Percentiles rank a stretch among this genome's conserved stretches.
Evolutionary conservation across 495 filamentous ascomycete genomes (phyloP).

Genomic region (Penicillium odoratum): DNA sequence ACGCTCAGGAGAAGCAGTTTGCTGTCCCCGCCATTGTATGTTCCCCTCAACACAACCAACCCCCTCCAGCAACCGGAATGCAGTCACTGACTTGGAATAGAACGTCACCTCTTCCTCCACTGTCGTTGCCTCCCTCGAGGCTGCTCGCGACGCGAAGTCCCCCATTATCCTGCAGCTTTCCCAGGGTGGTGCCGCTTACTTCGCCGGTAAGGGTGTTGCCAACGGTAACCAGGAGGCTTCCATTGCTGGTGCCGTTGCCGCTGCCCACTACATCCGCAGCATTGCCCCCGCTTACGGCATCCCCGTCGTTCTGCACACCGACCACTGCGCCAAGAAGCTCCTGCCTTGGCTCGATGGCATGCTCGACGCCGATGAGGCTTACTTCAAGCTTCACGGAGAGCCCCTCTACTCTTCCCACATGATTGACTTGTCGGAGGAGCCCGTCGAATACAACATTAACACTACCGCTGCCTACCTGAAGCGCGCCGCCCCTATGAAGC

Average conservation of each 20-base stretch:
- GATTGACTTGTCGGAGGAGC: slow-evolving; percentile 94
- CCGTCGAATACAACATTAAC: slow-evolving; percentile 82
- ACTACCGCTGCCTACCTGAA: slow-evolving; percentile 90
- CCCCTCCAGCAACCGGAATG: background rate
- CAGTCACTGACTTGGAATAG: slow-evolving; percentile 18
- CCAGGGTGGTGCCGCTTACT: slow-evolving; percentile 93
- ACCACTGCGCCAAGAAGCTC: slow-evolving; percentile 93
- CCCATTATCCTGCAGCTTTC: slow-evolving; percentile 90
- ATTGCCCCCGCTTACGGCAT: slow-evolving; percentile 86
- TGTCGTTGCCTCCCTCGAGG: slow-evolving; percentile 85
- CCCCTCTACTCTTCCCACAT: slow-evolving; percentile 96
- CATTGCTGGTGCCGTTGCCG: slow-evolving; percentile 83
- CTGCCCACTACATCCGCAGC: slow-evolving; percentile 88
- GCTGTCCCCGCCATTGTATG: slow-evolving; percentile 89
- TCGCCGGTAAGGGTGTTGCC: slow-evolving; percentile 88
- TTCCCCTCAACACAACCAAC: slow-evolving; percentile 13
- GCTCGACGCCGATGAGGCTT: slow-evolving; percentile 85
- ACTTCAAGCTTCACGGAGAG: slow-evolving; percentile 89
- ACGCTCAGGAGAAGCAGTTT: slow-evolving; percentile 79
- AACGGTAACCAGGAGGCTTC: slow-evolving; percentile 86
- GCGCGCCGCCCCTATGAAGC: slow-evolving; percentile 90
- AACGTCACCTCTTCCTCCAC: slow-evolving; percentile 94
- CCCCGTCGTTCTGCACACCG: slow-evolving; percentile 89
- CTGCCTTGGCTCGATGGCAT: slow-evolving; percentile 96
- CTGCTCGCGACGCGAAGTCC: slow-evolving; percentile 82